Evolutionary conservation across 345 rosid species (phyloP).

Genomic region (Pugionium cornutum): DNA sequence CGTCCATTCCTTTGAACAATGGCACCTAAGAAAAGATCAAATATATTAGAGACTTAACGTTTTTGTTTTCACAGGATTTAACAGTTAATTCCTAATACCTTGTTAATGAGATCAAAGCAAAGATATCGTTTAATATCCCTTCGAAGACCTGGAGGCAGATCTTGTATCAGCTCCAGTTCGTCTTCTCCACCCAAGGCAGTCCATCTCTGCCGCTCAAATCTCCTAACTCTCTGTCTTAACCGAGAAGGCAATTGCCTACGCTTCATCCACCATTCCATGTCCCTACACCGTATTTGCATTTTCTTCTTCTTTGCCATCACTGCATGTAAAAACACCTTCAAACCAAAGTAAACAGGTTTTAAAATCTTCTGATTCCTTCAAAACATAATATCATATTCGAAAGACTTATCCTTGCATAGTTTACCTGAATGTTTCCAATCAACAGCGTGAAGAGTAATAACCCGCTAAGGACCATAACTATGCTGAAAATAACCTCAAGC

Average conservation of each 20-base stretch:
- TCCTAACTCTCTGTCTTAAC: conserved; percentile 75
- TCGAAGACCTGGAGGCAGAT: conserved; percentile 83
- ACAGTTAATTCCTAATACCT: conserved; percentile 45
- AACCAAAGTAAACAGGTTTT: conserved; percentile 1
- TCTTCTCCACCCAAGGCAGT: conserved; percentile 71
- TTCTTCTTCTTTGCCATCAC: conserved; percentile 77
- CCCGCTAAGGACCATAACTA: conserved; percentile 72
- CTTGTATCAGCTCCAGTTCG: conserved; percentile 67
- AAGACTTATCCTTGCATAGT: conserved; percentile 15
- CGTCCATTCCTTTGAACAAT: conserved; percentile 71
- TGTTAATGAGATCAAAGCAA: conserved; percentile 78
- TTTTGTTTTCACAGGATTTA: conserved; percentile 2
- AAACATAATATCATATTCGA: conserved; percentile 10
- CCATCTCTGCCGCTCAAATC: conserved; percentile 76
- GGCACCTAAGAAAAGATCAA: conserved; percentile 56
- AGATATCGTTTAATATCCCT: conserved; percentile 83
- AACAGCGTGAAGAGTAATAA: conserved; percentile 77
- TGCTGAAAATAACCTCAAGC: conserved; percentile 78
- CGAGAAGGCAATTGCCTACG: conserved; percentile 82
- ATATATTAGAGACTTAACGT: conserved; percentile 4
- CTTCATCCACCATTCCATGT: conserved; percentile 96
- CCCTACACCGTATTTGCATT: conserved; percentile 77
- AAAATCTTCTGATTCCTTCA: conserved; percentile 19
- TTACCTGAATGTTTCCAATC: conserved; percentile 88
- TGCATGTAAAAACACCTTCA: conserved; percentile 70